Base-by-base conservation (phyloP, 2,329 filamentous ascomycete species). In the Tolypocladium album region DNA sequence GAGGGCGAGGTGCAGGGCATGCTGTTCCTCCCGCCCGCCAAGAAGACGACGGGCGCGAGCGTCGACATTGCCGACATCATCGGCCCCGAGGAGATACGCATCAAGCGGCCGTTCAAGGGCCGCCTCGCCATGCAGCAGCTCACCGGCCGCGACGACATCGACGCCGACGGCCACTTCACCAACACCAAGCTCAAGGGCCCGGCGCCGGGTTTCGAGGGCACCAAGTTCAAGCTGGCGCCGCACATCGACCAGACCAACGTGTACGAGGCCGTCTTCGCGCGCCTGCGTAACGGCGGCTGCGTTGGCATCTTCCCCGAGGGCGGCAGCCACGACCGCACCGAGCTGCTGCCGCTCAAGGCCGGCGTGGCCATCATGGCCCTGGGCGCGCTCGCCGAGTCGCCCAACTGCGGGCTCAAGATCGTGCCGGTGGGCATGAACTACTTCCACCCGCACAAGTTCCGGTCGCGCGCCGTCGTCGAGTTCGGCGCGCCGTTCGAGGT, bases 371-470 rank as follows among this genome's bases (percentile, higher is more conserved):
- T 99, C 70, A 99, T 99, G 93, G 94, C 93, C 15, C 82, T 99
- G 42, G 93, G 93, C 45, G 88, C 94, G 1, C 79, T 97, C 58
- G 91, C 90, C 6, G 87, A 91, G 60, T 86, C 92, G 63, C 92
- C 92, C 3, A 82, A 93, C 64, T 96, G 90, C 70, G 91, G 90
- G 38, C 79, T 99, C 63, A 95, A 92, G 74, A 97, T 99, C 67
- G 90, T 99, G 31, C 94, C 94, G 4, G 92, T 94, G 58, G 93
- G 93, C 67, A 97, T 99, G 93, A 99, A 99, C 75, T 99, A 99
- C 75, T 99, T 99, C 76, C 93, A 97, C 74, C 90, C 93, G 0
- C 93, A 99, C 81, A 99, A 97, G 74, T 99, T 99, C 75, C 88
- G 93, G 55, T 97, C 93, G 64, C 85, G 94, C 71, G 94, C 93